Percentiles rank a stretch among this genome's conserved stretches.
Conservation (phyloP, 129 eudicot genomes). For the Gnaphalium uliginosum region DNA sequence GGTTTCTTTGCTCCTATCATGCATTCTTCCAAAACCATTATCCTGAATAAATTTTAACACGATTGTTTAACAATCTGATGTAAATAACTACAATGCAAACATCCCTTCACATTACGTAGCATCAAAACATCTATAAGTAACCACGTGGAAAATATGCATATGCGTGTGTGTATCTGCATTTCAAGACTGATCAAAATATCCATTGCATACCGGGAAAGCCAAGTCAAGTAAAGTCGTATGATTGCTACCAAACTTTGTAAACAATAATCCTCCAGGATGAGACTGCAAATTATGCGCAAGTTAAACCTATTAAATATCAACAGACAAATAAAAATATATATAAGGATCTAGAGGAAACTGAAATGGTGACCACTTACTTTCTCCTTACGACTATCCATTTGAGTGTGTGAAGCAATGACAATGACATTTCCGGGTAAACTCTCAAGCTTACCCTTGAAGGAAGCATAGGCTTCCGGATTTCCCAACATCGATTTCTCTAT, state of each 20-base stretch:
- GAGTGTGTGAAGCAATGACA: conserved; percentile 81
- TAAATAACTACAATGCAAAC: background rate
- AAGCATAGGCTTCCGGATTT: conserved; percentile 70
- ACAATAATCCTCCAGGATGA: conserved; percentile 82
- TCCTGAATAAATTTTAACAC: conserved; percentile 34
- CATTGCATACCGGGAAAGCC: conserved; percentile 72
- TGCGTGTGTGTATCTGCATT: background rate
- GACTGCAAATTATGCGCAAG: conserved; percentile 48
- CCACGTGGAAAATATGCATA: background rate
- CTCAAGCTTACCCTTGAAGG: conserved; percentile 77
- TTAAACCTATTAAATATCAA: background rate
- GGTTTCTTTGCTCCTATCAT: conserved; percentile 80
- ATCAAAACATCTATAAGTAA: background rate
- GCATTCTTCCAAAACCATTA: conserved; percentile 75
- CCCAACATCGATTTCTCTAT: conserved; percentile 82
- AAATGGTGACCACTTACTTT: conserved; percentile 50
- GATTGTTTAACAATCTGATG: background rate
- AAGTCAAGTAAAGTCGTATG: conserved; percentile 80
- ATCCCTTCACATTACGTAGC: background rate
- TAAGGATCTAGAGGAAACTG: background rate
- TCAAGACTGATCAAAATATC: background rate
- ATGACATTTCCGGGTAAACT: conserved; percentile 64
- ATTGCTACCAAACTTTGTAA: conserved; percentile 84
- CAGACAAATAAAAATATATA: background rate
- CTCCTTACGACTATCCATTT: conserved; percentile 80